Percentiles rank a stretch among this genome's conserved stretches.
These are phyloP conservation scores for Candida morakotiae DNA, from an alignment of 805 yeast genomes.

Conservation along the genomic window DNA sequence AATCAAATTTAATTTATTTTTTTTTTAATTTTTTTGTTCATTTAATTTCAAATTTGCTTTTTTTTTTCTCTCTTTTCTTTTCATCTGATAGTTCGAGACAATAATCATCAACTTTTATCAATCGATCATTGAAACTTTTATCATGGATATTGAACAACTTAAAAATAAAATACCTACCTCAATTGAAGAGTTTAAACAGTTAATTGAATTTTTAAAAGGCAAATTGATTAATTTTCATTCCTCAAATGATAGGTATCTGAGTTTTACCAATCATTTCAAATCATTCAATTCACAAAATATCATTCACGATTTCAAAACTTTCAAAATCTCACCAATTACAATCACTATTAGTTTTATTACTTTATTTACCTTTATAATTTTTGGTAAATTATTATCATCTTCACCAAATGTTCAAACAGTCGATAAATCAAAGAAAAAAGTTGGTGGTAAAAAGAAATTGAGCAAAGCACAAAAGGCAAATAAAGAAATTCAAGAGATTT, in stretches of 20 bases:
- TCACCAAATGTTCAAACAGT: neutral
- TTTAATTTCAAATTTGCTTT: slow-evolving; percentile 3
- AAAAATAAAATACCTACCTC: slow-evolving; percentile 7
- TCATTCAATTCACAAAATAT: slow-evolving; percentile 15
- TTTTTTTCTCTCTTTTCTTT: neutral
- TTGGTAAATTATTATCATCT: slow-evolving; percentile 15
- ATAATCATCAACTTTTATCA: neutral
- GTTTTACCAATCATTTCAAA: slow-evolving; percentile 11
- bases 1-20: neutral
- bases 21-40: neutral
- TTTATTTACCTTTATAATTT: slow-evolving; percentile 22
- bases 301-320: slow-evolving; percentile 23
- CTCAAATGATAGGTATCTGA: slow-evolving; percentile 1
- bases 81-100: neutral
- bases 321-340: slow-evolving; percentile 31
- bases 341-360: slow-evolving; percentile 27
- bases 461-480: slow-evolving; percentile 39
- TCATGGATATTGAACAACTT: slow-evolving; percentile 11
- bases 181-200: slow-evolving; percentile 9
- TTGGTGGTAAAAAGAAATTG: slow-evolving; percentile 29
- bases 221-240: slow-evolving; percentile 7
- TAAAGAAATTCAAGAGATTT: slow-evolving; percentile 32
- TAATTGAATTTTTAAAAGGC: slow-evolving; percentile 7
- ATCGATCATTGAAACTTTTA: too few relatives aligned
- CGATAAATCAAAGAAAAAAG: slow-evolving; percentile 12